phyloP scores from a whole-genome alignment of 169 alveolate species.

The Plasmodium inui region DNA sequence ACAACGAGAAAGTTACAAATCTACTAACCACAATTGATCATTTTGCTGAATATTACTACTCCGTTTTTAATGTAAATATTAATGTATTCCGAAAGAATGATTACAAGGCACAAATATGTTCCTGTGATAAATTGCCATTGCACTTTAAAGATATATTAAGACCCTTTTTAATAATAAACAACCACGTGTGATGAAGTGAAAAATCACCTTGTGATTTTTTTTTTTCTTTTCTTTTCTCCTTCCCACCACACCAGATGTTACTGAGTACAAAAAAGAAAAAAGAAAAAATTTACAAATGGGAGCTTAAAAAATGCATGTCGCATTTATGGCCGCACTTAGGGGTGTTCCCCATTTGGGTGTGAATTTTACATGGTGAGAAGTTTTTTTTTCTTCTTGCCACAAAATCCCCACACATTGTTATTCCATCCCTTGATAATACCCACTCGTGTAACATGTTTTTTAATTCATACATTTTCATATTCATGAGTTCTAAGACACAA shows the following conservation, averaged over 20 bases:
- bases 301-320: not conserved
- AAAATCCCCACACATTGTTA: not conserved
- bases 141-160: constrained; percentile 64
- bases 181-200: constrained; percentile 17
- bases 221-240: not conserved
- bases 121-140: constrained; percentile 45
- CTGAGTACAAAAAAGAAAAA: not conserved
- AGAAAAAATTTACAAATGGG: not conserved
- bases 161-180: constrained; percentile 62
- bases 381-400: not conserved
- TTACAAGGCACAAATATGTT: constrained; percentile 44
- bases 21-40: constrained; percentile 17
- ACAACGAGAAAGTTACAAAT: not conserved
- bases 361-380: not conserved
- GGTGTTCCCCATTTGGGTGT: not conserved
- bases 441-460: not conserved
- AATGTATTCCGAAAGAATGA: constrained; percentile 21
- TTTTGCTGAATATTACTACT: constrained; percentile 59
- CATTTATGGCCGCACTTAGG: not conserved
- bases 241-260: not conserved
- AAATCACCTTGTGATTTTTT: not conserved
- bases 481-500: not conserved
- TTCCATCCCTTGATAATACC: not conserved
- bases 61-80: constrained; percentile 49
- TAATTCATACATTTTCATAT: not conserved